Conservation (phyloP, 139 green algal genomes). For the Axilococcus clingmanii region DNA sequence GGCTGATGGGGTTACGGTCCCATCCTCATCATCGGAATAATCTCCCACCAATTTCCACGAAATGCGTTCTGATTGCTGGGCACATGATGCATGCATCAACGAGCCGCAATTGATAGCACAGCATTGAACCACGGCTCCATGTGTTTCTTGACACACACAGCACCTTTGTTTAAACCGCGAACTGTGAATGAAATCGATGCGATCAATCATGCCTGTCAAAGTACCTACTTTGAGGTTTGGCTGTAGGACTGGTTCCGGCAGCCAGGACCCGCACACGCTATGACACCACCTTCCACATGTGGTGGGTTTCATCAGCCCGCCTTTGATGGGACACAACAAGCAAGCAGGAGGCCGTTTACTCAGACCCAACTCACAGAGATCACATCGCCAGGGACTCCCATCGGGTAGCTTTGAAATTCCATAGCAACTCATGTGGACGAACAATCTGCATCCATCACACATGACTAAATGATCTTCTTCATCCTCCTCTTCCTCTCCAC, state of each 20-base stretch:
- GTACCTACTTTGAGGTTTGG: conserved; percentile 9
- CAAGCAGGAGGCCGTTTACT: conserved; percentile 34
- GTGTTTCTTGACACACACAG: conserved; percentile 48
- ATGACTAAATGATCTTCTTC: conserved; percentile 45
- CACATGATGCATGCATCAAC: conserved; percentile 70
- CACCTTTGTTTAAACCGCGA: conserved; percentile 8
- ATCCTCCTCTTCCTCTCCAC: conserved; percentile 47
- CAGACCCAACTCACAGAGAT: conserved; percentile 37
- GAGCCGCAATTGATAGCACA: conserved; percentile 42
- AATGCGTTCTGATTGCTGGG: conserved; percentile 31
- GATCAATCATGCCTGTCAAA: conserved; percentile 4
- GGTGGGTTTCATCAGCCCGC: conserved; percentile 51
- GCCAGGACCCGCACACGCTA: conserved; percentile 53
- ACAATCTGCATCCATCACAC: conserved; percentile 62
- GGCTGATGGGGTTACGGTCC: neutral
- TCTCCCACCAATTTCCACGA: conserved; percentile 15
- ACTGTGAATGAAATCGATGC: conserved; percentile 8
- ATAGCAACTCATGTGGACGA: conserved; percentile 73
- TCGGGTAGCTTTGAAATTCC: conserved; percentile 26
- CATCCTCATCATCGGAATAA: conserved; percentile 18
- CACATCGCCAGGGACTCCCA: conserved; percentile 57
- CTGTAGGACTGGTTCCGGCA: conserved; percentile 34
- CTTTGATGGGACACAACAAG: conserved; percentile 47
- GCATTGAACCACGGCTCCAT: conserved; percentile 76
- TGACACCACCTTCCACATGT: conserved; percentile 48